Base-by-base conservation (phyloP, 441 rosid species). In the Pelargonium fulgidum region DNA sequence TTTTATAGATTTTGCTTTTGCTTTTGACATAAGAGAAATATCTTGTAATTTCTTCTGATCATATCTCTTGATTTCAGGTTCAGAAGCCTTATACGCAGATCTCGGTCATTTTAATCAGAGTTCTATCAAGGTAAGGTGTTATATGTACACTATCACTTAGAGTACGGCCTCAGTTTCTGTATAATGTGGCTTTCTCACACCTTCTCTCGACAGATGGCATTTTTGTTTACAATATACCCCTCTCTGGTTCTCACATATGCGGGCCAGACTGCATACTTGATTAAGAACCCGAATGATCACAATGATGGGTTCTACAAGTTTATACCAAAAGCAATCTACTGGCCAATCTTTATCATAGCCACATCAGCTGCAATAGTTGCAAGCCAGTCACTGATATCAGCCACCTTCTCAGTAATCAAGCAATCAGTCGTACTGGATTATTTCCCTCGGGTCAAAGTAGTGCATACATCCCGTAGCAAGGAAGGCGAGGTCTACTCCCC, bases 401-500 rank as follows among this genome's bases (percentile, higher is more conserved):
- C 93, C 26, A 86, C 93, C 47, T 88, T 87, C 73, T 87, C 90
- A 47, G 71, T 88, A 26, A 84, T 88, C 80, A 88, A 86, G 85
- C 93, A 88, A 77, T 86, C 90, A 2, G 90, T 88, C 11, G 87
- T 84, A 17, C 80, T 88, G 73, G 90, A 86, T 75, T 86, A 86
- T 79, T 88, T 87, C 68, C 93, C 93, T 48, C 79, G 87, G 44
- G 89, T 88, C 66, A 88, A 83, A 78, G 85, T 88, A 45, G 85
- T 88, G 29, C 93, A 86, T 72, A 86, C 90, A 44, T 86, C 86
- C 66, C 62, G 83, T 29, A 83, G 68, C 64, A 83, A 86, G 70
- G 93, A 88, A 65, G 90, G 90, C 56, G 92, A 87, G 78, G 90
- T 85, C 26, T 87, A 87, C 80, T 87, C 87, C 67, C 89, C 90